phyloP scores from a whole-genome alignment of 345 rosid genomes.

The Hypericum androsaemum region DNA sequence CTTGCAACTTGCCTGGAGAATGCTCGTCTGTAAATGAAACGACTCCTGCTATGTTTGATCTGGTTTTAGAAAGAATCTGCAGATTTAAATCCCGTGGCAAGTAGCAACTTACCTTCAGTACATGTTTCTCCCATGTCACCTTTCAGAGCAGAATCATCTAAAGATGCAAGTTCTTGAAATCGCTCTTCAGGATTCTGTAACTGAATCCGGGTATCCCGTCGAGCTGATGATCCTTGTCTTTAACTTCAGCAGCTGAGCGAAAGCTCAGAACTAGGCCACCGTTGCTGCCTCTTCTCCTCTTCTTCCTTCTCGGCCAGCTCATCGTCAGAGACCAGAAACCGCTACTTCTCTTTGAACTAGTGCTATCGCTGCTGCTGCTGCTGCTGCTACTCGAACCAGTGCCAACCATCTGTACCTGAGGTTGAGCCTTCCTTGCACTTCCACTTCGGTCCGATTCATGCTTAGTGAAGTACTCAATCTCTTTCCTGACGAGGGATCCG shows the following conservation, averaged over 20 bases:
- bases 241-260: slow-evolving; percentile 45
- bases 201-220: slow-evolving; percentile 33
- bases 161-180: slow-evolving; percentile 18
- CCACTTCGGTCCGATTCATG: slow-evolving; percentile 17
- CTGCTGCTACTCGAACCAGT: slow-evolving; percentile 19
- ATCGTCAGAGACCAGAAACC: slow-evolving; percentile 37
- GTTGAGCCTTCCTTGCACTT: slow-evolving; percentile 19
- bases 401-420: slow-evolving; percentile 17
- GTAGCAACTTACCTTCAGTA: too few species aligned
- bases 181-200: slow-evolving; percentile 56
- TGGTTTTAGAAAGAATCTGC: too few species aligned
- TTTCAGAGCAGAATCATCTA: slow-evolving; percentile 10
- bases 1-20: too few species aligned
- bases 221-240: slow-evolving; percentile 20
- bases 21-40: too few species aligned
- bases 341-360: slow-evolving; percentile 21
- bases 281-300: slow-evolving; percentile 23
- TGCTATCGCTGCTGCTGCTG: slow-evolving; percentile 23
- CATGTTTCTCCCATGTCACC: too few species aligned
- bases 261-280: slow-evolving; percentile 28
- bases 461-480: slow-evolving; percentile 9
- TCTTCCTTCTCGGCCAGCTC: slow-evolving; percentile 45
- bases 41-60: too few species aligned
- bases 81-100: too few species aligned
- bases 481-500: slow-evolving; percentile 2